Evolutionary conservation across 2,329 filamentous ascomycete genomes (phyloP).

Genomic region (Scedosporium minutisporum): DNA sequence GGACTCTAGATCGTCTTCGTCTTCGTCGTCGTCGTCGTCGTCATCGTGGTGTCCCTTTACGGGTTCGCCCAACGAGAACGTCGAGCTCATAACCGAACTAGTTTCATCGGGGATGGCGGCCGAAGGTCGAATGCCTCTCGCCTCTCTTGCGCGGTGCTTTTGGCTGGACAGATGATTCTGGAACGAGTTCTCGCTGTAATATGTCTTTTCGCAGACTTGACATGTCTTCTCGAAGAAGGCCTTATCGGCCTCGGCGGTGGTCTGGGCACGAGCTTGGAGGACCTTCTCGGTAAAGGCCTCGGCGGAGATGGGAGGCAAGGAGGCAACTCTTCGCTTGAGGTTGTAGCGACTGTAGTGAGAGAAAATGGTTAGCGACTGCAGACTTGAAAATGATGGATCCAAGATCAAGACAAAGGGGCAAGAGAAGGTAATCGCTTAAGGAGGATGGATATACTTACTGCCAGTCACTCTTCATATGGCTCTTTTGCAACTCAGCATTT

Average conservation of each 20-base stretch:
- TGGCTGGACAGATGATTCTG: constrained; percentile 85
- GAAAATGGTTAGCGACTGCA: background rate
- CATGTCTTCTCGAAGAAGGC: constrained; percentile 82
- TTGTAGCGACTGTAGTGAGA: constrained; percentile 66
- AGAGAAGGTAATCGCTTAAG: background rate
- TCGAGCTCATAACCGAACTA: constrained; percentile 79
- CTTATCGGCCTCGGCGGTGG: constrained; percentile 75
- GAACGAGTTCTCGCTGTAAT: constrained; percentile 94
- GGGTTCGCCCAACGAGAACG: constrained; percentile 82
- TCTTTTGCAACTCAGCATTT: constrained; percentile 83
- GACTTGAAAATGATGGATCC: no score
- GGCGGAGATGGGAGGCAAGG: constrained; percentile 79
- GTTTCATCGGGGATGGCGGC: constrained; percentile 58
- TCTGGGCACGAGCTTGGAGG: constrained; percentile 75
- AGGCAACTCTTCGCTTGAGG: constrained; percentile 85
- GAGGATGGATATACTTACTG: constrained; percentile 54
- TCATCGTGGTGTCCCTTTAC: constrained; percentile 30
- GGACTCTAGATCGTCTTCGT: constrained; percentile 42
- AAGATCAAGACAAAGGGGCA: background rate
- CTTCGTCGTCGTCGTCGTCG: constrained; percentile 47
- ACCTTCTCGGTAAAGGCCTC: constrained; percentile 96
- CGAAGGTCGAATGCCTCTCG: constrained; percentile 18
- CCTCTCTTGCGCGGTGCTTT: constrained; percentile 57
- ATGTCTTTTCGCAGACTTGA: constrained; percentile 76
- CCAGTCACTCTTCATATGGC: constrained; percentile 98